Conservation (phyloP, 345 rosid genomes). For the Physaria fendleri region DNA sequence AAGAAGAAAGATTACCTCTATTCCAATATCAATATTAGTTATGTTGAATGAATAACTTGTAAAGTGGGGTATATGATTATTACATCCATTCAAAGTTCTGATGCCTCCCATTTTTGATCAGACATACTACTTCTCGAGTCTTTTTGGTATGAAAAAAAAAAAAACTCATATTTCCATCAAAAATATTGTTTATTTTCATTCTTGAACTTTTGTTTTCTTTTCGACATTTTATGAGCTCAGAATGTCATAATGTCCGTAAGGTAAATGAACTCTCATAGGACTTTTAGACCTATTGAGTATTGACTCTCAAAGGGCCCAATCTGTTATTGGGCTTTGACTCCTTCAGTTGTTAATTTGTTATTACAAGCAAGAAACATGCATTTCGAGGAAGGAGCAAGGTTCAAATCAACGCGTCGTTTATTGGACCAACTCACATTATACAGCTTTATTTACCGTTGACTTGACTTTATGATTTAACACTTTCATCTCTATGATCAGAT, state of each 20-base stretch:
- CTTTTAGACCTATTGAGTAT: not conserved
- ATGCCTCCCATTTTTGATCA: conserved; percentile 1
- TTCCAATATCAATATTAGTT: not conserved
- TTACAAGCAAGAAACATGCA: not conserved
- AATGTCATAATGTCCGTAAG: not conserved
- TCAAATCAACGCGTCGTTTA: not conserved
- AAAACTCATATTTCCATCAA: not conserved
- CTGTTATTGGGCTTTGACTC: not conserved
- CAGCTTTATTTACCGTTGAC: not conserved
- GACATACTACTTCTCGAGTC: not conserved
- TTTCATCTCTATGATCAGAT: not conserved
- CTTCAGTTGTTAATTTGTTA: not conserved
- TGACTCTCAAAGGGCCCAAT: not conserved
- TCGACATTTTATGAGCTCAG: not conserved
- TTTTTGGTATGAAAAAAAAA: not conserved
- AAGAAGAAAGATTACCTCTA: not conserved
- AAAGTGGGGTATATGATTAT: not conserved
- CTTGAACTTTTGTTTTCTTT: not conserved
- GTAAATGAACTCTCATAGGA: not conserved
- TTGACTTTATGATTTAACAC: conserved; percentile 8
- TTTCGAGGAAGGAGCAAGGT: not conserved
- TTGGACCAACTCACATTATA: not conserved
- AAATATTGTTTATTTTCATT: not conserved
- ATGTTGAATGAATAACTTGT: not conserved
- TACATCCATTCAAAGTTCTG: not conserved